Evolutionary conservation across 768 basidiomycete genomes (phyloP), one percentile per base, ranked within the genome.

Genomic region (Suillus brevipes): DNA sequence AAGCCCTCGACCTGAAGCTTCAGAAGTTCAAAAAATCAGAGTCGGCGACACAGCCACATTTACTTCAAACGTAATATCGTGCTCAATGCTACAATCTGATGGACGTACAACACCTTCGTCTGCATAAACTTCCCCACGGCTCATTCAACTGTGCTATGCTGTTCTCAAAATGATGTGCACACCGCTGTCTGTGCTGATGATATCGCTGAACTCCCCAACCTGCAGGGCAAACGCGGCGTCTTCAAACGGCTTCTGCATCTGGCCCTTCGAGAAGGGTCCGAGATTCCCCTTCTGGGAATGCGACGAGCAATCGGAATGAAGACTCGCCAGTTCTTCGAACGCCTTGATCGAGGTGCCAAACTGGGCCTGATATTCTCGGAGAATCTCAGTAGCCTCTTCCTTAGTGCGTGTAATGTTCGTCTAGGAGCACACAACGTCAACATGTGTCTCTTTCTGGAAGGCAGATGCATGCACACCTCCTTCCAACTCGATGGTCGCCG

Each of bases 161-260:
- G 93, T 95, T 72, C 97, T 85, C 78, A 97, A 79, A 72, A 99
- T 91, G 69, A 99, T 72, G 77, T 99, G 97, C 25, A 98, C 94
- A 23, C 97, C 97, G 69, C 94, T 96, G 69, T 99, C 96, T 55
- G 97, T 91, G 71, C 85, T 87, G 73, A 98, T 86, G 55, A 95
- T 79, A 36, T 87, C 89, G 76, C 92, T 94, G 73, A 95, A 89
- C 78, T 91, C 78, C 9, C 89, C 92, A 25, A 90, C 84, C 57
- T 87, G 73, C 67, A 95, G 81, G 3, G 78, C 85, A 76, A 84
- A 96, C 13, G 92, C 81, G 38, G 93, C 91, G 37, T 96, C 94
- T 78, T 98, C 96, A 72, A 99, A 99, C 42, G 94, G 89, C 78
- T 93, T 95, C 79, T 99, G 97, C 97, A 99, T 99, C 80, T 93